These are phyloP conservation scores for Russula foetens DNA, from an alignment of 768 basidiomycete genomes.

Conservation along the genomic window DNA sequence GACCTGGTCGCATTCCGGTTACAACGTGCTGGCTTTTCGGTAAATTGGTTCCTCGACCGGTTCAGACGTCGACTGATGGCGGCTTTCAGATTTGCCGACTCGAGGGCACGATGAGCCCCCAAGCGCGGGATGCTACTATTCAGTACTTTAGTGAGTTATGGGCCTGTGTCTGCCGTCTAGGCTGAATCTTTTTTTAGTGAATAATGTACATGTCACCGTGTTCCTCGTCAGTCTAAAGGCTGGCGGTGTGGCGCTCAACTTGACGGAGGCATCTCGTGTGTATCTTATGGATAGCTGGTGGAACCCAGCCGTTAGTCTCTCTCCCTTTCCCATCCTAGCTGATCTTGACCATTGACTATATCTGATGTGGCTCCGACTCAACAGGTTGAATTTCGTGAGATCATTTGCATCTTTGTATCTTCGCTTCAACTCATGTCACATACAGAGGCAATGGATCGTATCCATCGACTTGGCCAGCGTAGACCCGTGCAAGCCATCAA, in stretches of 20 bases:
- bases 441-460: constrained; percentile 93
- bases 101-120: constrained; percentile 96
- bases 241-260: constrained; percentile 85
- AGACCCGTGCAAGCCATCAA: constrained; percentile 92
- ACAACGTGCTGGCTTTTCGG: constrained; percentile 86
- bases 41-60: constrained; percentile 29
- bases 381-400: constrained; percentile 74
- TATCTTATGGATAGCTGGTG: constrained; percentile 99
- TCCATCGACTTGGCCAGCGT: constrained; percentile 92
- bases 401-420: neutral
- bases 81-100: constrained; percentile 72
- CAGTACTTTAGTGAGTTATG: constrained; percentile 76
- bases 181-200: constrained; percentile 43
- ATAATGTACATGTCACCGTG: constrained; percentile 90
- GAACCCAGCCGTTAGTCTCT: constrained; percentile 75
- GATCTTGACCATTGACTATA: neutral
- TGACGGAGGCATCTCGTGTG: constrained; percentile 87
- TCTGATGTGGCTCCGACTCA: neutral
- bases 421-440: neutral
- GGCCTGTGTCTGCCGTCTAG: constrained; percentile 4
- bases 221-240: constrained; percentile 96
- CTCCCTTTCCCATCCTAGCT: no score
- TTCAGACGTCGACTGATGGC: constrained; percentile 6
- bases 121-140: constrained; percentile 90
- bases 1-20: constrained; percentile 91